Evolutionary conservation across 2,329 filamentous ascomycete genomes (phyloP), one percentile per base, ranked within the genome.

Genomic region (Beauveria scarabaeidicola): DNA sequence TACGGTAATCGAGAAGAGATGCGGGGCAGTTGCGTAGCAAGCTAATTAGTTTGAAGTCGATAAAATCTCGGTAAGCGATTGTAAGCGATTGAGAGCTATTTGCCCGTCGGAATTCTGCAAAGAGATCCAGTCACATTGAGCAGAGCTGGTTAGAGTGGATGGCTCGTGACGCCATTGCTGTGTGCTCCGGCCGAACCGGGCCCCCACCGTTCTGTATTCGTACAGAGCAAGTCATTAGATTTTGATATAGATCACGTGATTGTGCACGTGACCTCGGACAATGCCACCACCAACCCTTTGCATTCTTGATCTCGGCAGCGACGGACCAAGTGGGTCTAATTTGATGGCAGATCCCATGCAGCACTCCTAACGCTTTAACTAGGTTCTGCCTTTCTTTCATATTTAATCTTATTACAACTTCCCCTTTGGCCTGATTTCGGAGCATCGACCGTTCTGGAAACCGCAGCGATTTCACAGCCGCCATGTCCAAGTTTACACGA

Each of bases 401-500:
- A 43, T 1, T 58, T 29, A 15, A 36, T 46, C 13, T 43, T 36
- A 10, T 6, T n/a, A 43, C 52, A 29, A 6, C 23, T 25, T 47
- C 29, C 40, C 47, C 43, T 46, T 59, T 56, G 9, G 58, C 3
- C 43, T 56, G 32, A 36, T 6, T 36, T 15, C 13, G 32, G 32
- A 36, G 32, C 13, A 15, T 11, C 19, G n/a, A 25, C 19, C 13
- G 4, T 11, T n/a, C 21, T 38, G 17, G 25, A 46, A 52, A 9
- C 17, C 5, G 27, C 13, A 25, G 3, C 19, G 6, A 19, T 19
- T 7, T 29, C 38, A n/a, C 19, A 29, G 25, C 46, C 44, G 41
- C 19, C 47, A 61, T 61, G 60, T 61, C 60, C 41, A 58, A 60
- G 21, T 55, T 57, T 50, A 73, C 73, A 56, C 69, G 73, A 61